Percentiles rank a stretch among this genome's conserved stretches.
These are phyloP conservation scores for Lichtheimia corymbifera DNA, from an alignment of 371 early-diverging fungal species.

Conservation along the genomic window DNA sequence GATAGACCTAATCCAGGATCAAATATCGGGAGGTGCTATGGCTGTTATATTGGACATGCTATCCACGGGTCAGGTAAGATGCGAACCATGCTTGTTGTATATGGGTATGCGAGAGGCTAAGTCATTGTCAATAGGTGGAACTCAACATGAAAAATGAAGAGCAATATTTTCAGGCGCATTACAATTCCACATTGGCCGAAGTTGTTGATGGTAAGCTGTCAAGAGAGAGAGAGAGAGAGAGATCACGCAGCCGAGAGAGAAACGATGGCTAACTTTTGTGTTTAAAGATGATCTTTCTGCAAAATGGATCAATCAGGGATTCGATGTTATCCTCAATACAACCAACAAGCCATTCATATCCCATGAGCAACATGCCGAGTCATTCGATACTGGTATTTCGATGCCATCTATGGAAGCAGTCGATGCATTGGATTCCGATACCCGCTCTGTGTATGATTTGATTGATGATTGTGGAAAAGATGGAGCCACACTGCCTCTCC, in stretches of 20 bases:
- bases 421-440: background rate
- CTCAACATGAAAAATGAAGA: background rate
- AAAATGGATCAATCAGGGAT: no score
- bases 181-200: background rate
- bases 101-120: background rate
- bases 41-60: slow-evolving; percentile 9
- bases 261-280: background rate
- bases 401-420: background rate
- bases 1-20: background rate
- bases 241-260: background rate
- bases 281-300: background rate
- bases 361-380: background rate
- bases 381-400: background rate
- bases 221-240: background rate
- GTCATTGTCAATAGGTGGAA: background rate
- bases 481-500: background rate
- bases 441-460: background rate
- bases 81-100: background rate
- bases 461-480: slow-evolving; percentile 1
- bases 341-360: background rate
- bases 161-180: background rate
- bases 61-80: slow-evolving; percentile 8
- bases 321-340: no score
- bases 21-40: slow-evolving; percentile 1
- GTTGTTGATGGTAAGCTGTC: background rate